Evolutionary conservation across 208 protist genomes (phyloP).

Genomic region (Hexamita inflata): DNA sequence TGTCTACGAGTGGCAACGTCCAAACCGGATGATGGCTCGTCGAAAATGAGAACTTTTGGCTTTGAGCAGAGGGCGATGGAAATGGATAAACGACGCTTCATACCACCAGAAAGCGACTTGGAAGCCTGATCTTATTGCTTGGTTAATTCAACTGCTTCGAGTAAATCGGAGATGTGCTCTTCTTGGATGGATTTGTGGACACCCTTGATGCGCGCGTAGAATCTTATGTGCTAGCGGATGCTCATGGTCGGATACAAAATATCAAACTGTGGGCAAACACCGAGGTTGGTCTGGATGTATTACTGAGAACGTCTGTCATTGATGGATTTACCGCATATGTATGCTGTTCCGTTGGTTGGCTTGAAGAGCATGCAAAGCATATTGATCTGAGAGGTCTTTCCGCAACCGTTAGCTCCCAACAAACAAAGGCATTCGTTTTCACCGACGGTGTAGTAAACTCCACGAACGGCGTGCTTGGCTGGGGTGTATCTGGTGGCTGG

Average conservation of each 20-base stretch:
- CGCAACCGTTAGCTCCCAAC: constrained; percentile 19
- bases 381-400: constrained; percentile 21
- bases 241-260: background rate
- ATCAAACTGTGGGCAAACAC: constrained; percentile 15
- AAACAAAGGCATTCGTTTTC: background rate
- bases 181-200: background rate
- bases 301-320: too few relatives aligned
- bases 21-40: constrained; percentile 63
- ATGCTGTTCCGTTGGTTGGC: background rate
- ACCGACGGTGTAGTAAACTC: background rate
- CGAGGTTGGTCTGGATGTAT: background rate
- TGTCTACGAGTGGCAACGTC: constrained; percentile 47
- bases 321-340: background rate
- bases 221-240: background rate
- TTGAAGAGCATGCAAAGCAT: background rate
- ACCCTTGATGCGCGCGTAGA: constrained; percentile 21
- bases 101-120: constrained; percentile 48
- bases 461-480: background rate
- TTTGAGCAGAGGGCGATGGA: constrained; percentile 47
- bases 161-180: background rate
- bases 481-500: background rate
- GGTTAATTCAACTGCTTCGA: constrained; percentile 21
- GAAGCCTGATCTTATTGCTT: background rate
- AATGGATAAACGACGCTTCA: constrained; percentile 53
- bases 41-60: constrained; percentile 53